Evolutionary conservation across 2,329 filamentous ascomycete species (phyloP).

Genomic region (Pestalotiopsis sp.): DNA sequence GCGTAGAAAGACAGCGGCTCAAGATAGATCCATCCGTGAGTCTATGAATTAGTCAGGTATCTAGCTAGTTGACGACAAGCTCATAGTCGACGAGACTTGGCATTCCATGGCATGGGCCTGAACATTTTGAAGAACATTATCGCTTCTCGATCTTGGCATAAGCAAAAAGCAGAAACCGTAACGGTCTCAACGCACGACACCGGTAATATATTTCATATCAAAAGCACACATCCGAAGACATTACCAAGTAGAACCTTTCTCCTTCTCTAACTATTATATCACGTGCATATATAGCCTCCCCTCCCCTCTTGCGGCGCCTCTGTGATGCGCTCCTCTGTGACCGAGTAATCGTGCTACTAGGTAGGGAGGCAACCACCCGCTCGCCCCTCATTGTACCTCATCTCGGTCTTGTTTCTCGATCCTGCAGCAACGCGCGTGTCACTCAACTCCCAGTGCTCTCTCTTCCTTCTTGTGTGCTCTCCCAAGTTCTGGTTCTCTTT

Average conservation of each 20-base stretch:
- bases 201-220: background rate
- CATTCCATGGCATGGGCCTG: background rate
- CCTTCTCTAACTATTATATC: background rate
- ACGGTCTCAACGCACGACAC: background rate
- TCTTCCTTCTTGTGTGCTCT: background rate
- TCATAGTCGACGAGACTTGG: background rate
- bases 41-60: no score
- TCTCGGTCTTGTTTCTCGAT: conserved; percentile 35
- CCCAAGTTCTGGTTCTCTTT: conserved; percentile 8
- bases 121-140: background rate
- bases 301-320: background rate
- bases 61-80: background rate
- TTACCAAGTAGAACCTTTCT: background rate
- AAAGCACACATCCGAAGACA: background rate
- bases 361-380: conserved; percentile 29
- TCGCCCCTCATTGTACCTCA: conserved; percentile 27
- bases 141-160: background rate
- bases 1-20: background rate
- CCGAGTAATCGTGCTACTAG: background rate
- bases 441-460: conserved; percentile 9
- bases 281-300: background rate
- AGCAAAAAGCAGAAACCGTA: background rate
- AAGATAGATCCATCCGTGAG: background rate
- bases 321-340: background rate
- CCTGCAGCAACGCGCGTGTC: conserved; percentile 33